Evolutionary conservation across 768 basidiomycete species (phyloP).

Genomic region (Royoungia palumana): DNA sequence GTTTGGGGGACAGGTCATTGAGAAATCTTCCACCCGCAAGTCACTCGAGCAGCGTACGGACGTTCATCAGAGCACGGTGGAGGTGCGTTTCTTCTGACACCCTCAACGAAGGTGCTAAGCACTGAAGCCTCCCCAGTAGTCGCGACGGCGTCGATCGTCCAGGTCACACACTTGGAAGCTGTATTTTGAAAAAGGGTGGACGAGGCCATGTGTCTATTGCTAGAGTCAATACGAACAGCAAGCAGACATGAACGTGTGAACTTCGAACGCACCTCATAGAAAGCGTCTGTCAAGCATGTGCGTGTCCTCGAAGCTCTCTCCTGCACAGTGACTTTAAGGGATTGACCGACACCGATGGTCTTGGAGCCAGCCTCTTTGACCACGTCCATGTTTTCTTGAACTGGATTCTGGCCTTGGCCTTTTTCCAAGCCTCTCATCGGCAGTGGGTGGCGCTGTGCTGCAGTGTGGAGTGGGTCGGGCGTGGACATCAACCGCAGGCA

Average conservation of each 20-base stretch:
- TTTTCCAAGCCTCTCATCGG: no score
- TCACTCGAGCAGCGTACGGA: constrained; percentile 50
- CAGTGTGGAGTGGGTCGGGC: no score
- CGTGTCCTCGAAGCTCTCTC: constrained; percentile 44
- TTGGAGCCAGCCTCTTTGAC: constrained; percentile 55
- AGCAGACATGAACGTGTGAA: no score
- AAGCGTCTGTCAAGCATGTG: constrained; percentile 47
- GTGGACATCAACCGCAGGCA: no score
- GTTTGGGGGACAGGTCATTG: constrained; percentile 42
- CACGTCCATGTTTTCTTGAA: constrained; percentile 68
- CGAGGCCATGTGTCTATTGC: constrained; percentile 56
- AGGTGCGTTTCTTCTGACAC: constrained; percentile 62
- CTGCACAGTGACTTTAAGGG: constrained; percentile 38
- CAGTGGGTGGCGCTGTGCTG: no score
- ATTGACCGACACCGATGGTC: constrained; percentile 53
- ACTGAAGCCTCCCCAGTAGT: constrained; percentile 42
- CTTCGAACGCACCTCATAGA: constrained; percentile 46
- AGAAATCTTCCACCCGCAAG: constrained; percentile 56
- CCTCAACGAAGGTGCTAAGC: constrained; percentile 54
- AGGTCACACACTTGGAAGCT: constrained; percentile 54
- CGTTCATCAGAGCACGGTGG: constrained; percentile 43
- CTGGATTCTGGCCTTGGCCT: constrained; percentile 45
- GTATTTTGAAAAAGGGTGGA: constrained; percentile 55
- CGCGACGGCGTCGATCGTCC: constrained; percentile 47
- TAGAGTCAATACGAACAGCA: background rate